Base-by-base conservation (phyloP, 331 rosid genomes). In the Quercus tomentella region DNA sequence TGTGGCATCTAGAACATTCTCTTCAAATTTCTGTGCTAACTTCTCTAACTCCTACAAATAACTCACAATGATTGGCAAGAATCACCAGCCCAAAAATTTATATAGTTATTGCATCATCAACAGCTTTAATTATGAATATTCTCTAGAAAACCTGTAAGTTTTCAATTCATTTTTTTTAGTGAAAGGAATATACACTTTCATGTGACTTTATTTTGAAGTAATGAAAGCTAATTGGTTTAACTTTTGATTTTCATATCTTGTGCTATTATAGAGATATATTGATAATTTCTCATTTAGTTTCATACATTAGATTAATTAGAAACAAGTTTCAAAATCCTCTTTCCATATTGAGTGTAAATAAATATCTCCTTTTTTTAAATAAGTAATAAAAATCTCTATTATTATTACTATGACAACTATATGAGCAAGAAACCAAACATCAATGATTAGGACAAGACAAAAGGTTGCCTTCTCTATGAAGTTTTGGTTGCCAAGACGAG, bases 1-100 rank as follows among this genome's bases (percentile, higher is more conserved):
- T 80, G 99, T 95, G 45, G 97, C 97, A 77, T 95, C 99, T 82
- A 95, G 72, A 75, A 95, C 97, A 82, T 95, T 90, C 76, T 93
- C 99, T 25, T 57, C 90, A 86, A 95, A 95, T 70, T 95, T 95
- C 77, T 89, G 89, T 68, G 98, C 83, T 37, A 95, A 79, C 81
- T 82, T 91, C 73, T 95, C 88, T 75, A 91, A 92, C 87, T 95
- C 99, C 98, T 95, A 82, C 70, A 71, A 56, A 83, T 79, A 73
- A 80, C 80, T 51, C 51, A 65, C 35, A 69, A 61, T 77, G 72
- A 78, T 78, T 37, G 82, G 18, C 20, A 78, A 21, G 61, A 51
- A 58, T 5, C 2, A 22, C 55, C 51, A 58, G 12, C 45, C 33
- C 22, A 63, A 57, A 60, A 60, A 22, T 60, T 26, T 12, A 21